Conservation (phyloP, 768 basidiomycete species). For the Trichaptum fuscoviolaceum region DNA sequence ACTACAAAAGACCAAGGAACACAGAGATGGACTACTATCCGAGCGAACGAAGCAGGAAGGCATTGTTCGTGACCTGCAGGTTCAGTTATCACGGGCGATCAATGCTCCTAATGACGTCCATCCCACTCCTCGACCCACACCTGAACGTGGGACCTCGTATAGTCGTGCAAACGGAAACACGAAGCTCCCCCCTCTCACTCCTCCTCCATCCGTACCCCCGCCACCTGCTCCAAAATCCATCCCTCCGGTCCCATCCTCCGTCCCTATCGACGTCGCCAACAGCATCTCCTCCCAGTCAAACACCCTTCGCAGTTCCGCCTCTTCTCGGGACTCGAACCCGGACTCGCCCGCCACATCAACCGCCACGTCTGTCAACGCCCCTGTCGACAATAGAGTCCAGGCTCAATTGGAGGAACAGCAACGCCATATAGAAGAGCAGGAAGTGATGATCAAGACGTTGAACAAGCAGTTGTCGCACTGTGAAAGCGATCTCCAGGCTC, state of each 20-base stretch:
- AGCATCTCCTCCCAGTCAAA: conserved; percentile 63
- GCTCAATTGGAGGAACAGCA: conserved; percentile 66
- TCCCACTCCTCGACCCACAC: conserved; percentile 45
- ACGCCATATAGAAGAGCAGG: conserved; percentile 77
- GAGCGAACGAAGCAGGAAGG: conserved; percentile 68
- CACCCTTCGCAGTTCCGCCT: conserved; percentile 42
- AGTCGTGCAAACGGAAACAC: conserved; percentile 55
- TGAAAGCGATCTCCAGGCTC: conserved; percentile 84
- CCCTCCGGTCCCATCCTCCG: conserved; percentile 28
- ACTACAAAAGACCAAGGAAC: conserved; percentile 74
- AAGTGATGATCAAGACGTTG: conserved; percentile 87
- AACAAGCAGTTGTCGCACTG: conserved; percentile 94
- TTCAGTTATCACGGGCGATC: conserved; percentile 54
- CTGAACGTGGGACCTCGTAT: conserved; percentile 49
- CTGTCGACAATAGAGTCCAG: conserved; percentile 49
- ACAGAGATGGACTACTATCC: conserved; percentile 69
- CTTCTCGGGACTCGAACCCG: conserved; percentile 59
- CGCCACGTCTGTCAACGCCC: conserved; percentile 31
- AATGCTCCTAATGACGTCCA: conserved; percentile 33
- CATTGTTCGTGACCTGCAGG: conserved; percentile 74
- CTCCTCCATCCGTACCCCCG: conserved; percentile 83
- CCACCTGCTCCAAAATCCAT: conserved; percentile 64
- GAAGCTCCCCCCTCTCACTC: conserved; percentile 84
- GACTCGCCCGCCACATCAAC: conserved; percentile 68
- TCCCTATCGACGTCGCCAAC: conserved; percentile 43